A percentile compares a stretch with the other conserved stretches of the same genome.
These are phyloP conservation scores for Fusarium miscanthi DNA, from an alignment of 2,329 filamentous ascomycete genomes.

Conservation along the genomic window DNA sequence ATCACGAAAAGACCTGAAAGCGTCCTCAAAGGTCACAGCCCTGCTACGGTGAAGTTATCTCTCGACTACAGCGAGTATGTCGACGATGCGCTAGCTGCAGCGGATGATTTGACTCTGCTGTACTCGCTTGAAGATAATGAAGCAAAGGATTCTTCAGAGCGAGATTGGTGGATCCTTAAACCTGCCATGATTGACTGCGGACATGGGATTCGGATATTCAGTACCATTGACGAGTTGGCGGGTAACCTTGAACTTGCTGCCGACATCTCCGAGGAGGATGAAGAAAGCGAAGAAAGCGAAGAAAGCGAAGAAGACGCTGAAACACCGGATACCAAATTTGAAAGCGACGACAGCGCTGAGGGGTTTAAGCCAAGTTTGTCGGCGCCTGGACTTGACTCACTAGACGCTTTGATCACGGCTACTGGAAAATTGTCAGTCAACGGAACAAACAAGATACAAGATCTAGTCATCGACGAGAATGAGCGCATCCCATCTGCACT, in stretches of 20 bases:
- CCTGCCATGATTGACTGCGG: conserved; percentile 55
- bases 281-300: conserved; percentile 25
- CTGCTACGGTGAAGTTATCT: conserved; percentile 49
- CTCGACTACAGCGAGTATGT: conserved; percentile 55
- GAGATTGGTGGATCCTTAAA: conserved; percentile 56
- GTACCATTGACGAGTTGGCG: conserved; percentile 51
- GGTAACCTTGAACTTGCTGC: conserved; percentile 51
- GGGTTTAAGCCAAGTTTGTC: conserved; percentile 40
- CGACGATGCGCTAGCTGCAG: conserved; percentile 51
- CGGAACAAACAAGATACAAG: background rate
- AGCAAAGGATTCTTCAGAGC: conserved; percentile 38
- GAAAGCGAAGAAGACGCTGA: conserved; percentile 6
- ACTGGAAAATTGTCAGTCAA: conserved; percentile 38
- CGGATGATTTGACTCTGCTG: conserved; percentile 51
- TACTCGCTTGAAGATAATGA: conserved; percentile 52
- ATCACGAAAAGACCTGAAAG: conserved; percentile 50
- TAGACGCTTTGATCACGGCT: conserved; percentile 49
- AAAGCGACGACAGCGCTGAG: background rate
- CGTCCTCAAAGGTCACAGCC: conserved; percentile 46
- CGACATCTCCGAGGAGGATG: conserved; percentile 48
- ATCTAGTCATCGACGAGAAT: conserved; percentile 46
- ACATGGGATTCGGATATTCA: conserved; percentile 54
- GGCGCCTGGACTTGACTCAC: conserved; percentile 42
- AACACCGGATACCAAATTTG: background rate
- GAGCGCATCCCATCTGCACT: conserved; percentile 52